Evolutionary conservation across 352 stramenopile species (phyloP), one percentile per base, ranked within the genome.

Genomic region (Thalassiosira pacifica): DNA sequence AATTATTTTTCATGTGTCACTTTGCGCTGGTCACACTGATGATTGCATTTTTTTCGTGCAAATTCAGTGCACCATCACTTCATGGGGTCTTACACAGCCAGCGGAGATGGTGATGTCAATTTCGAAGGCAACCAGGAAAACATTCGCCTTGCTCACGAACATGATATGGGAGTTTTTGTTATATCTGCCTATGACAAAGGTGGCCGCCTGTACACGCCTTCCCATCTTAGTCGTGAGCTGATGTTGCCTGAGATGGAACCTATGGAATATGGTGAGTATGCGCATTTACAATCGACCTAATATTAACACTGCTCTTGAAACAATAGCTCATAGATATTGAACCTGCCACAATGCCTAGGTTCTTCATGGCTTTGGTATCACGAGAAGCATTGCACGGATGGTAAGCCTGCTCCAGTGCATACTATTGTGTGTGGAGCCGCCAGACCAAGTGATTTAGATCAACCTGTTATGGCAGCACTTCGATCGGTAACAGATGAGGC

Each of bases 151-250:
- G 76, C 88, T n/a, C 86, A 95, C 34, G 78, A 94, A 66, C 87
- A 92, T 68, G 90, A 95, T 69, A 96, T 96, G 93, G 94, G 94
- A 29, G 82, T 96, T 2, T 96, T 96, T 76, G 90, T 93, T 63
- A 96, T 96, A 69, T 92, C 79, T 63, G 83, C 93, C 9, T 94
- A 90, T 65, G 94, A 97, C 79, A 97, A 97, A 71, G 94, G 92
- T 29, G 90, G 90, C 22, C 69, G 76, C 29, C 42, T 95, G 5
- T 95, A 94, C 57, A 77, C 69, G 1, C 91, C 91, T 53, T 91
- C 88, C 0, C 82, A 92, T 29, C 88, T 88, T 34, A 26, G 91
- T 29, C 82, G 90, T 26, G 76, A 84, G 8, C 79, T 94, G 32
- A 92, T 74, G 11, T 66, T 94, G 32, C 91, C 91, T 24, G 87